Conservation (phyloP, 805 yeast genomes). For the Candida bentonensis region DNA sequence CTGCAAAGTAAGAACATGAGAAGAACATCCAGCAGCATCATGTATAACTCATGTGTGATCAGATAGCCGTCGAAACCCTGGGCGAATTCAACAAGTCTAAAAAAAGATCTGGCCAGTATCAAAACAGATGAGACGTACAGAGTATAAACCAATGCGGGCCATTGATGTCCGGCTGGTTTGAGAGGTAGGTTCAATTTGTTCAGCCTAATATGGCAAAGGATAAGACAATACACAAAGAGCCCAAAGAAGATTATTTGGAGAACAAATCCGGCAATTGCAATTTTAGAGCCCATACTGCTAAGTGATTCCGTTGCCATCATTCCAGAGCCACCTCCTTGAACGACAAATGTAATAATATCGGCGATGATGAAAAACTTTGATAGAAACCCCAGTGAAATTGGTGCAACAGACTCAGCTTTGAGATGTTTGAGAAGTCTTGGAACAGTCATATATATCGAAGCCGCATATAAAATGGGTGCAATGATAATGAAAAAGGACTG, state of each 20-base stretch:
- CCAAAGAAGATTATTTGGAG: background rate
- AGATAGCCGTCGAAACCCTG: background rate
- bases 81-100: background rate
- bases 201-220: background rate
- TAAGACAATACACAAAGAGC: background rate
- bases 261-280: background rate
- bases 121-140: background rate
- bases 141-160: background rate
- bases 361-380: background rate
- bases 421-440: background rate
- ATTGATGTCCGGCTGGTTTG: background rate
- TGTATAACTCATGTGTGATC: background rate
- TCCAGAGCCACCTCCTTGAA: background rate
- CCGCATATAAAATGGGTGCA: background rate
- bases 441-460: background rate
- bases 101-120: background rate
- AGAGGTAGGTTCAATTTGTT: background rate
- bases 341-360: background rate
- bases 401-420: background rate
- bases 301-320: background rate
- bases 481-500: background rate
- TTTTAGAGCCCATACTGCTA: background rate
- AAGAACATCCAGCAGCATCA: background rate
- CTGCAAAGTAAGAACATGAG: background rate
- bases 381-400: background rate